Evolutionary conservation across 371 early-diverging fungal genomes (phyloP).

Genomic region (Apophysomyces sp.): DNA sequence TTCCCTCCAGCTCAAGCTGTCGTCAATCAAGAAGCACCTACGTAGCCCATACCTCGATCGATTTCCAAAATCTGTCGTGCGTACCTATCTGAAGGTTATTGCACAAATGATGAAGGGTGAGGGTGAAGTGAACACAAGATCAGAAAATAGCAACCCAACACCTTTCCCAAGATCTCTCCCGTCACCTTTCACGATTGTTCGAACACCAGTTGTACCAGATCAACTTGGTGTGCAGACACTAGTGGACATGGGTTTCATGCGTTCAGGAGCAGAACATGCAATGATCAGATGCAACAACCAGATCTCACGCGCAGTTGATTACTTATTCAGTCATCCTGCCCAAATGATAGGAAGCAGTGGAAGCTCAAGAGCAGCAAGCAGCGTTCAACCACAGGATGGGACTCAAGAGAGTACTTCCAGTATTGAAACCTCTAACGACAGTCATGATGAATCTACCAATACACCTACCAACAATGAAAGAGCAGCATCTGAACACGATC

Average conservation of each 20-base stretch:
- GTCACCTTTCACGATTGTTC: conserved; percentile 39
- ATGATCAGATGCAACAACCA: conserved; percentile 79
- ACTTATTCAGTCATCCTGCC: conserved; percentile 81
- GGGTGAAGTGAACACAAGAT: conserved; percentile 50
- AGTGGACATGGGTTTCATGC: conserved; percentile 89
- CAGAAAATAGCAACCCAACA: conserved; percentile 16
- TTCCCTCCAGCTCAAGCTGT: conserved; percentile 50
- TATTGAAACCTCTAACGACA: background rate
- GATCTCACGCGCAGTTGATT: conserved; percentile 87
- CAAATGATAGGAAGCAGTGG: conserved; percentile 18
- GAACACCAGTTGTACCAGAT: conserved; percentile 49
- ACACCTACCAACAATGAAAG: background rate
- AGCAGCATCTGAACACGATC: conserved; percentile 4
- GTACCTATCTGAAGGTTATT: conserved; percentile 55
- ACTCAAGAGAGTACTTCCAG: background rate
- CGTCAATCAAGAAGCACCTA: conserved; percentile 50
- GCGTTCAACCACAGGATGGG: background rate
- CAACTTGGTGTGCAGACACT: conserved; percentile 70
- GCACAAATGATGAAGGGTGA: conserved; percentile 73
- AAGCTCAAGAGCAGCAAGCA: background rate
- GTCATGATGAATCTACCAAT: background rate
- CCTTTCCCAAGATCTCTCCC: conserved; percentile 1
- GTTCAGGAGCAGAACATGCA: conserved; percentile 81
- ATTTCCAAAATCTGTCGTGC: conserved; percentile 49
- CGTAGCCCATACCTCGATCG: conserved; percentile 35